Percentiles rank a stretch among this genome's conserved stretches.
Conservation (phyloP, 1,139 yeast genomes). For the Lodderomyces parapsilosis region DNA sequence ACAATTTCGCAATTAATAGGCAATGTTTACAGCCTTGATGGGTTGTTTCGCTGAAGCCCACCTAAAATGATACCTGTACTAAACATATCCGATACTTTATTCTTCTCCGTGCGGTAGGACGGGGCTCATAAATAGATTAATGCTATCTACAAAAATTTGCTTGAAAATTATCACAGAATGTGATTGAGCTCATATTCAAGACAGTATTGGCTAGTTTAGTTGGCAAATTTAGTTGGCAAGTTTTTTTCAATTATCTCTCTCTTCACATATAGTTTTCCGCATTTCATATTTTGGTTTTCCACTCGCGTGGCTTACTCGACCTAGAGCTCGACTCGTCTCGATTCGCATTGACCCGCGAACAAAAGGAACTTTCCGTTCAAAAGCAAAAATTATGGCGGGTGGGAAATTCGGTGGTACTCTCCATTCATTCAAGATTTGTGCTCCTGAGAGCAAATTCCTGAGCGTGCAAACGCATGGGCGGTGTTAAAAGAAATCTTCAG, state of each 20-base stretch:
- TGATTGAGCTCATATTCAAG: too few relatives aligned
- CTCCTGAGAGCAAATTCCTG: slow-evolving; percentile 61
- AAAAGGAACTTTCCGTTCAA: slow-evolving; percentile 29
- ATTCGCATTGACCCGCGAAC: slow-evolving; percentile 72
- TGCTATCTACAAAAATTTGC: too few relatives aligned
- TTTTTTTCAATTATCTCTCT: background rate
- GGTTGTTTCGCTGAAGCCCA: too few relatives aligned
- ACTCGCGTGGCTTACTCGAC: slow-evolving; percentile 27
- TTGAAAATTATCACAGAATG: too few relatives aligned
- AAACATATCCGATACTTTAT: too few relatives aligned
- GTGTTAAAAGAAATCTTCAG: slow-evolving; percentile 61
- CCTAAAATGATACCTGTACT: too few relatives aligned
- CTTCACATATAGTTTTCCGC: background rate
- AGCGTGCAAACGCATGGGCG: slow-evolving; percentile 74
- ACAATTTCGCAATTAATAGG: too few relatives aligned
- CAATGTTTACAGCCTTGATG: too few relatives aligned
- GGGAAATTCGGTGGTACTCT: slow-evolving; percentile 84
- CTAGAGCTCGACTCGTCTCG: slow-evolving; percentile 42
- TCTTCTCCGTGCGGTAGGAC: too few relatives aligned
- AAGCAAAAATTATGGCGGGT: slow-evolving; percentile 51
- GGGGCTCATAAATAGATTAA: too few relatives aligned
- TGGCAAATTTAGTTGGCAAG: background rate
- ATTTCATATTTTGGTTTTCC: slow-evolving; percentile 5
- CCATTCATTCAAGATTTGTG: slow-evolving; percentile 43
- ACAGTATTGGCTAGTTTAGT: too few relatives aligned